Evolutionary conservation across 805 yeast species (phyloP), one percentile per base, ranked within the genome.

Genomic region (Wickerhamomyces sydowiorum): DNA sequence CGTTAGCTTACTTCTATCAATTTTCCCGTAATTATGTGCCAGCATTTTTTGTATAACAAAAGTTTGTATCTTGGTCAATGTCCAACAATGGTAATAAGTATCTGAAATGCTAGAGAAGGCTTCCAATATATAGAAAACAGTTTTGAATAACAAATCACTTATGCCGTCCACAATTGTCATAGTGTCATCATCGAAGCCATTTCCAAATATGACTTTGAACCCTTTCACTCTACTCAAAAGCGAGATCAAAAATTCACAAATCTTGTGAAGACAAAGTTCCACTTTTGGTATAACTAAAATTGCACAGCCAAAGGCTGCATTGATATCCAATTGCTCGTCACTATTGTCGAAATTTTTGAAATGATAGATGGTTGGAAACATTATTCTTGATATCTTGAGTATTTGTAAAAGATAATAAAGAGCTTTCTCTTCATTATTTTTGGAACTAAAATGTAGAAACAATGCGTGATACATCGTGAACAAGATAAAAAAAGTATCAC

Each of bases 1-100:
- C 8, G 9, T 14, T 13, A 29, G 4, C 4, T 15, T 8, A 15
- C 5, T 5, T 3, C 9, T 7, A n/a, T 9, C 17, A 7, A 37
- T 21, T n/a, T 23, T 29, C 12, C 40, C 40, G 19, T 21, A 7
- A 5, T 22, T 27, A 29, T 30, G 10, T 23, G 7, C 22, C 15
- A 30, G 17, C 5, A 23, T 17, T 6, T n/a, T 38, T 17, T 22
- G n/a, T 8, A 38, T 14, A 6, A 38, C 21, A 17, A 20, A 27
- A 17, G 17, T 13, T 14, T 38, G 40, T n/a, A 22, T 30, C 23
- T 38, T 38, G 1, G 40, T 30, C 7, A 30, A 7, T 5, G 17
- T 5, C 40, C 40, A 38, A 23, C 19, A 7, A 23, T 38, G 40
- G 23, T 30, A 38, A 18, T 38, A 38, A 9, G 36, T 30, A 23